These are phyloP conservation scores for Ophiocordyceps sinensis DNA, from an alignment of 2,329 filamentous ascomycete genomes.

Conservation along the genomic window DNA sequence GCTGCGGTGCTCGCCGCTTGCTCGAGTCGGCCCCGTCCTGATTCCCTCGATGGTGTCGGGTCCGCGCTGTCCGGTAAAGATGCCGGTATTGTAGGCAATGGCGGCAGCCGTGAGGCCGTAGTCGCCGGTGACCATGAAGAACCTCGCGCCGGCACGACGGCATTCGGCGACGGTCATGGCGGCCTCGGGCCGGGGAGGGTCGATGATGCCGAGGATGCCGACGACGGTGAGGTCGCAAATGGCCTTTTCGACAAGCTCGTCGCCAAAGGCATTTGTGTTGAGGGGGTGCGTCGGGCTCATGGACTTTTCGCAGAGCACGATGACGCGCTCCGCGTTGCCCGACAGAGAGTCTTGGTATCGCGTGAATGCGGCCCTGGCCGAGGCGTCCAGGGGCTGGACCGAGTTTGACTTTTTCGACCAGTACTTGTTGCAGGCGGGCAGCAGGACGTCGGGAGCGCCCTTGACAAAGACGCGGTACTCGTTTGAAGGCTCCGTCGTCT, in stretches of 20 bases:
- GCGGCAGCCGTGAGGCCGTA: conserved; percentile 45
- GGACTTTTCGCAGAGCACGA: conserved; percentile 25
- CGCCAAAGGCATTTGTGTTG: conserved; percentile 31
- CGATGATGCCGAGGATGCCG: conserved; percentile 36
- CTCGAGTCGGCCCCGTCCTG: conserved; percentile 2
- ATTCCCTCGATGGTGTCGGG: conserved; percentile 18
- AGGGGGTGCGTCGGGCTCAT: conserved; percentile 11
- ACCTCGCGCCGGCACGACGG: conserved; percentile 27
- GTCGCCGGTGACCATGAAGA: conserved; percentile 34
- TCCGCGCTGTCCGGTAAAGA: conserved; percentile 37
- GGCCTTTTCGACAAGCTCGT: conserved; percentile 28
- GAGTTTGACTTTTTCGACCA: conserved; percentile 17
- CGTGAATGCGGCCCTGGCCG: conserved; percentile 17
- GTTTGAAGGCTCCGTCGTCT: background rate
- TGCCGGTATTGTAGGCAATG: conserved; percentile 51
- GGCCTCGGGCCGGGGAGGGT: conserved; percentile 29
- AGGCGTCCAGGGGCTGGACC: conserved; percentile 18
- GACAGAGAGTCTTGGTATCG: conserved; percentile 24
- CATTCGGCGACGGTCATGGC: conserved; percentile 24
- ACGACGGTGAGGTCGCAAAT: conserved; percentile 30
- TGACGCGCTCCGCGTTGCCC: conserved; percentile 26
- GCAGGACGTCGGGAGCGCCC: conserved; percentile 37
- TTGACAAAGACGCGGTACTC: conserved; percentile 33
- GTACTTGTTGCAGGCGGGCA: conserved; percentile 19
- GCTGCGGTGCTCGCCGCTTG: conserved; percentile 8